These are phyloP conservation scores for Lophium mytilinum DNA, from an alignment of 495 filamentous ascomycete genomes.

Conservation along the genomic window DNA sequence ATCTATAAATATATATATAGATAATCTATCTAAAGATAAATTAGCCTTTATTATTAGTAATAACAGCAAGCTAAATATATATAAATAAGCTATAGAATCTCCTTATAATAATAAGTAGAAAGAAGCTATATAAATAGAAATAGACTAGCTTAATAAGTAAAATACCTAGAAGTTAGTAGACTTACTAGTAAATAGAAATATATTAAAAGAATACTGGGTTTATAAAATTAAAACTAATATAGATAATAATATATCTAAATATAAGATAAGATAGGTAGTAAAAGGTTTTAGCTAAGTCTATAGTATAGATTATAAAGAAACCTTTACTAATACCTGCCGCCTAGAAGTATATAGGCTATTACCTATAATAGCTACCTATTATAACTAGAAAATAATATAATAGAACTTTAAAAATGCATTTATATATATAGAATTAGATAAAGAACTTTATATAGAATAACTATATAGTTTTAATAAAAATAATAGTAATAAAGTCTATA, in stretches of 20 bases:
- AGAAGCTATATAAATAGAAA: neutral
- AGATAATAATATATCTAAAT: conserved; percentile 9
- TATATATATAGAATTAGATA: no score
- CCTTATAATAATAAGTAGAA: neutral
- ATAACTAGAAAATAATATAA: conserved; percentile 30
- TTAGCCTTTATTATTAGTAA: neutral
- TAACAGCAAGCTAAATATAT: neutral
- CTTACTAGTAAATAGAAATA: conserved; percentile 12
- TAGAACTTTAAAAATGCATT: conserved; percentile 16
- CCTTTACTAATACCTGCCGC: conserved; percentile 18
- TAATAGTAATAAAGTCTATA: conserved; percentile 2
- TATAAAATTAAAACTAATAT: conserved; percentile 18
- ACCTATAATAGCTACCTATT: conserved; percentile 9
- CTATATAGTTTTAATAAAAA: no score
- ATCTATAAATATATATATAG: neutral
- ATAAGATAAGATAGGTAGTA: conserved; percentile 22
- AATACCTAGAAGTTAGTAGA: conserved; percentile 4
- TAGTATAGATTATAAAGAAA: conserved; percentile 28
- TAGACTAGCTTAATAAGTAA: neutral
- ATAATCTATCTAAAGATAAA: neutral
- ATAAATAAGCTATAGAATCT: neutral
- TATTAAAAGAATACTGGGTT: conserved; percentile 8
- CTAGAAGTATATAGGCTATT: conserved; percentile 7
- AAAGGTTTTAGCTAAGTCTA: conserved; percentile 23
- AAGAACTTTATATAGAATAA: no score